Conservation (phyloP, 176 grass and related monocot species). For the Aechmea fasciata region DNA sequence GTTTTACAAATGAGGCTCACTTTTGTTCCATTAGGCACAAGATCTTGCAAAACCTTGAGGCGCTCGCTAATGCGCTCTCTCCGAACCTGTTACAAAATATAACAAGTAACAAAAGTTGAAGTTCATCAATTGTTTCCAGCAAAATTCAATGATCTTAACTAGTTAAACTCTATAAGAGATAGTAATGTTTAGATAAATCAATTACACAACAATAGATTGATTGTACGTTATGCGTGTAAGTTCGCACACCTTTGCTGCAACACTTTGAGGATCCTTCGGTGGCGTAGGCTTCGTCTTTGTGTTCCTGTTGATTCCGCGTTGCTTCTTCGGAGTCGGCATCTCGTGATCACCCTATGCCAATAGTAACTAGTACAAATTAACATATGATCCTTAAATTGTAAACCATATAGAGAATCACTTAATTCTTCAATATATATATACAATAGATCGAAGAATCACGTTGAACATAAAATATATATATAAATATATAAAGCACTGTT, state of each 20-base stretch:
- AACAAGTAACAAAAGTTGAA: neutral
- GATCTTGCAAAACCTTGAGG: conserved; percentile 70
- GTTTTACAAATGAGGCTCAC: neutral
- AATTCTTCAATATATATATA: neutral
- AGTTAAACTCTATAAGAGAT: neutral
- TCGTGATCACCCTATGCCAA: conserved; percentile 27
- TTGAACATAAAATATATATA: neutral
- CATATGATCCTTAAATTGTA: neutral
- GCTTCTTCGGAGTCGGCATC: conserved; percentile 43
- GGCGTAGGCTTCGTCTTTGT: conserved; percentile 31
- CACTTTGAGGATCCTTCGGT: conserved; percentile 53
- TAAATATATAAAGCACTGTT: neutral
- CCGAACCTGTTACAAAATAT: conserved; percentile 40
- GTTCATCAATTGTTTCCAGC: too few species aligned
- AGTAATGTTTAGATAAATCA: neutral
- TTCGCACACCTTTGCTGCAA: conserved; percentile 55
- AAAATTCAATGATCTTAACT: too few species aligned
- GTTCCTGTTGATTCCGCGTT: conserved; percentile 44
- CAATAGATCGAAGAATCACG: neutral
- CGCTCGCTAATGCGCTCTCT: conserved; percentile 83
- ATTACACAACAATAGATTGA: neutral
- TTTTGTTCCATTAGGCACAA: conserved; percentile 89
- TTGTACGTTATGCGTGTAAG: neutral
- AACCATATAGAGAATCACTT: neutral
- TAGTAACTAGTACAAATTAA: neutral